Conservation (phyloP, 345 rosid species). For the Alliaria petiolata region DNA sequence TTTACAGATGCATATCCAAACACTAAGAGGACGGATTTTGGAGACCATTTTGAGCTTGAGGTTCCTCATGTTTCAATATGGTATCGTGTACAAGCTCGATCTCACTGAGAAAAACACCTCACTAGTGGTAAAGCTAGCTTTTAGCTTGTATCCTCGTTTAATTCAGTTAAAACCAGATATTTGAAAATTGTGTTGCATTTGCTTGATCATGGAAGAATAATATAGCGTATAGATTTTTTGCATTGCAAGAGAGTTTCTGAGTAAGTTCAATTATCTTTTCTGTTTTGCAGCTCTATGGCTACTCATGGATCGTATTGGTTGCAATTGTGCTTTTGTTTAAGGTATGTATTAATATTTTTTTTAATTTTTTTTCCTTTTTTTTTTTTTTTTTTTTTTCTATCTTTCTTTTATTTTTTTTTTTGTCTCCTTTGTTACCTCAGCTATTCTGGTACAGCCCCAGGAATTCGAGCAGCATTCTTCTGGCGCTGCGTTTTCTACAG, state of each 20-base stretch:
- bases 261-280: neutral
- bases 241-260: no score
- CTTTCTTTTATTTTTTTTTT: no score
- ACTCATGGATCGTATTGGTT: constrained; percentile 82
- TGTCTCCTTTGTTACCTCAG: constrained; percentile 39
- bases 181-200: neutral
- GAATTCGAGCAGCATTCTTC: constrained; percentile 57
- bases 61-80: constrained; percentile 90
- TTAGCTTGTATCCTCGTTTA: neutral
- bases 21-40: constrained; percentile 84
- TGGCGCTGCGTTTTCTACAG: constrained; percentile 71
- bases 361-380: neutral
- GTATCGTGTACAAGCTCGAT: constrained; percentile 87
- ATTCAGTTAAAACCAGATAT: no score
- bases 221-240: no score
- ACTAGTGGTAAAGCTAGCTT: constrained; percentile 56
- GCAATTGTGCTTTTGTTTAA: constrained; percentile 64
- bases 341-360: constrained; percentile 39
- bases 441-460: constrained; percentile 74
- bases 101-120: constrained; percentile 68
- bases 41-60: constrained; percentile 88
- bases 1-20: constrained; percentile 85
- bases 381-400: no score
- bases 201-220: no score
- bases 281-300: constrained; percentile 69